Evolutionary conservation across 2,329 filamentous ascomycete species (phyloP), one percentile per base, ranked within the genome.

Genomic region (Aspergillus melleus): DNA sequence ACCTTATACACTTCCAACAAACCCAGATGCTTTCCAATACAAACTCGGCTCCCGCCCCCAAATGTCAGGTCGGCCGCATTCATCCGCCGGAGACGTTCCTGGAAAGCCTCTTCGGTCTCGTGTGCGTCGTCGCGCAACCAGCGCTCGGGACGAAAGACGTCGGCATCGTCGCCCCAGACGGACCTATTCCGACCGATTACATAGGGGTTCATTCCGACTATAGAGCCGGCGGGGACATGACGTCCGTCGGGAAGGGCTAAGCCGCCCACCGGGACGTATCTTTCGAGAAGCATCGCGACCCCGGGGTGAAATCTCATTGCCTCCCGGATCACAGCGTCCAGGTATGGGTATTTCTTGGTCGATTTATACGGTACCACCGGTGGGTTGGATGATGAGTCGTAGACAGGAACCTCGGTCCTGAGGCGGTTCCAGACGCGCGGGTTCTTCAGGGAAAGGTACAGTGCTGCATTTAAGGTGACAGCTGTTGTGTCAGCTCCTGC

Each of bases 1-100:
- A 86, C 78, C 76, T 87, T 88, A 74, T 86, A 84, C 65, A 86
- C 84, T 71, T 86, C 84, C 29, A 86, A 72, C 46, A 85, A 72
- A 0, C 82, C 83, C 32, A 86, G 68, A 67, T 85, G 83, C 4
- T 81, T 77, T 20, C 83, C 84, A 60, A 85, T 84, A 67, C 84
- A 86, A 3, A 85, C 70, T 52, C 85, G 81, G 9, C 77, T 77
- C 26, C 84, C 84, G 11, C 80, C 83, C 22, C 84, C 83, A 63
- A 86, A 86, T 0, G 72, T 70, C 29, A 80, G 65, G 61, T 78
- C 74, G 0, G 74, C 64, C 30, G 73, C 69, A 49, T 77, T 77
- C 76, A 79, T 80, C 6, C 63, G 61, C 9, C 66, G 62, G 39
- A 76, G 68, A 2, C 80, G 72, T 29, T 64, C 59, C 44, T 73